Evolutionary conservation across 2,329 filamentous ascomycete genomes (phyloP), one percentile per base, ranked within the genome.

Genomic region (Neopestalotiopsis sp.): DNA sequence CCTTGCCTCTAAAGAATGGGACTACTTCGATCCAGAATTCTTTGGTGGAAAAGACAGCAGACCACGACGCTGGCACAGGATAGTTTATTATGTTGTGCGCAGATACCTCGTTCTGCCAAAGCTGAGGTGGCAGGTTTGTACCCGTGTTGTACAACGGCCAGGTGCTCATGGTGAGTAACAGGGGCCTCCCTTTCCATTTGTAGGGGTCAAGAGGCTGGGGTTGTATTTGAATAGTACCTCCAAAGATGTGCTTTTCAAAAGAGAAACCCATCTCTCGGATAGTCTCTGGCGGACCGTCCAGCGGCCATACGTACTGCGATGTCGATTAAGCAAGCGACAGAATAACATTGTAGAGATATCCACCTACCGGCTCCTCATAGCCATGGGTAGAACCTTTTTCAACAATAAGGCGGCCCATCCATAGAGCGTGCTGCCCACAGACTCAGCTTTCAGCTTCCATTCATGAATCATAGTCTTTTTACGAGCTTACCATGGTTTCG

Each of bases 401-500:
- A 4, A 20, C 12, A 5, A 62, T 13, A 7, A n/a, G 14, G 10
- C 59, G 59, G 1, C 30, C 59, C n/a, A n/a, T 62, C 30, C 59
- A 62, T 17, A 28, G 12, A 42, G 61, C 10, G 28, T 63, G 62
- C 32, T 14, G 30, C n/a, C 14, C 20, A 20, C 17, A 53, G 4
- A 53, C n/a, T 53, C n/a, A 53, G 45, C 45, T 20, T 53, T 17
- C 5, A 53, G 7, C n/a, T 7, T n/a, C 20, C 45, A 20, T n/a
- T 9, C n/a, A 53, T 17, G 14, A 4, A 13, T 20, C 2, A 56
- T 28, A 28, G 24, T 28, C 24, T 7, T 59, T 59, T 59, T 30
- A 17, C 12, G 12, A 5, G 17, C 68, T 58, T 64, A 69, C 68
- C 58, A 58, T 34, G 3, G 67, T 30, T 59, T 69, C 68, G 53